A percentile compares a stretch with the other conserved stretches of the same genome.
phyloP scores from a whole-genome alignment of 345 rosid genomes.

The Camelina hispida region DNA sequence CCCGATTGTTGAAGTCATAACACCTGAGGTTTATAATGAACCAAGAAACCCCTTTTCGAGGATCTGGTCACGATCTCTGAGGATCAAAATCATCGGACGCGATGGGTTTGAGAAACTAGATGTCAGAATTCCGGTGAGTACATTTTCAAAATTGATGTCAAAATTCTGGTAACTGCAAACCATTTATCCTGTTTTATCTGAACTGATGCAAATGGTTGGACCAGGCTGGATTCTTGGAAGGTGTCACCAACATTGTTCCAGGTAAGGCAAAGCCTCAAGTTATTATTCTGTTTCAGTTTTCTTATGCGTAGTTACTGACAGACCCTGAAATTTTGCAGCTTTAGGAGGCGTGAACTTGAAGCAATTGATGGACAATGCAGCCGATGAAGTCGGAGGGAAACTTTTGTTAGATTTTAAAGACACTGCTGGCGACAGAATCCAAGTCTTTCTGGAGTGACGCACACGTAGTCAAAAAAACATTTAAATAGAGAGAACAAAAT shows the following conservation, averaged over 20 bases:
- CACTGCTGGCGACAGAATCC: constrained; percentile 85
- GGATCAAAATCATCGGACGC: constrained; percentile 81
- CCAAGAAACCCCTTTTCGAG: constrained; percentile 71
- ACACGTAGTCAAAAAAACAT: not conserved
- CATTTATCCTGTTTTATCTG: not conserved
- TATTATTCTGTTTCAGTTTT: not conserved
- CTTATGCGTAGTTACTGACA: constrained; percentile 8
- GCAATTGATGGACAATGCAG: constrained; percentile 72
- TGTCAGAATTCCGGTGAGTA: constrained; percentile 84
- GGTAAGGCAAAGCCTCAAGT: constrained; percentile 50
- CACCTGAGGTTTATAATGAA: constrained; percentile 67
- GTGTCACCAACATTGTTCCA: constrained; percentile 85
- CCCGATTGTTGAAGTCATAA: constrained; percentile 80
- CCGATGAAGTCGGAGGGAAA: constrained; percentile 83
- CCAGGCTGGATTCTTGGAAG: constrained; percentile 94
- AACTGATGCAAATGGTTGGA: constrained; percentile 17
- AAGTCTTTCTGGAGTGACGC: constrained; percentile 73
- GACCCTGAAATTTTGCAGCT: constrained; percentile 49
- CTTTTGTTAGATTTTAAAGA: constrained; percentile 75
- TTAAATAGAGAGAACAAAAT: not conserved
- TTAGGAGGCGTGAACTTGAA: constrained; percentile 86
- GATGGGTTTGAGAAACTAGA: constrained; percentile 89
- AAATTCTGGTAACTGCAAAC: constrained; percentile 69
- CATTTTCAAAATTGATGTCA: constrained; percentile 62
- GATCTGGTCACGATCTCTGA: constrained; percentile 83